Evolutionary conservation across 257 asterid species (phyloP), one percentile per base, ranked within the genome.

Genomic region (Buddleja alternifolia): DNA sequence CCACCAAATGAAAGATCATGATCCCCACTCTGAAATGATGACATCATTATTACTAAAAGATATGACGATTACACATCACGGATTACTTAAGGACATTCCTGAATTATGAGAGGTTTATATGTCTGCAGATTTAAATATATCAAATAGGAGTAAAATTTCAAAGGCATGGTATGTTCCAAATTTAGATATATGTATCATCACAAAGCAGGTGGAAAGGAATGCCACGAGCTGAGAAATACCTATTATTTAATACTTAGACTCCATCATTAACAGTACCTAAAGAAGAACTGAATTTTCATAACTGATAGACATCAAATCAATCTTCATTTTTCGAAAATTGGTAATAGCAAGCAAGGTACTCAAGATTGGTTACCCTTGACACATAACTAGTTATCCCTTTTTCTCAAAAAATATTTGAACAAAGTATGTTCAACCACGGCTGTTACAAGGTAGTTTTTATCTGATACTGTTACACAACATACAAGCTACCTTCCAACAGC

Each of bases 1-100:
- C 11, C 10, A 47, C 8, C 62, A 6, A 20, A 47, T 14, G 45
- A 68, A 61, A 58, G n/a, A 19, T 54, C 62, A 57, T n/a, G 16
- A 69, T 61, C 46, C 23, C 24, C 39, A 46, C 8, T 63, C 47
- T 24, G 42, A 61, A 54, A 68, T 11, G 47, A 44, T 52, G 17
- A n/a, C 20, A 1, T 19, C 12, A 24, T 62, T 42, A 34, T 55
- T 3, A 15, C 54, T 47, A 48, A 16, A 15, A 64, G 47, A 72
- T 25, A 40, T 23, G 12, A 58, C 48, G 45, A 50, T 66, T 39
- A 46, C 51, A 24, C 34, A 29, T 72, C 21, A 42, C 36, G 8
- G 17, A 25, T 47, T 64, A 56, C 37, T 29, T 42, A 32, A 29
- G 11, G 47, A 41, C 36, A 44, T 32, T 7, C 29, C 45, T 10